These are phyloP conservation scores for Phascolomyces articulosus DNA, from an alignment of 371 early-diverging fungal species.

Conservation along the genomic window DNA sequence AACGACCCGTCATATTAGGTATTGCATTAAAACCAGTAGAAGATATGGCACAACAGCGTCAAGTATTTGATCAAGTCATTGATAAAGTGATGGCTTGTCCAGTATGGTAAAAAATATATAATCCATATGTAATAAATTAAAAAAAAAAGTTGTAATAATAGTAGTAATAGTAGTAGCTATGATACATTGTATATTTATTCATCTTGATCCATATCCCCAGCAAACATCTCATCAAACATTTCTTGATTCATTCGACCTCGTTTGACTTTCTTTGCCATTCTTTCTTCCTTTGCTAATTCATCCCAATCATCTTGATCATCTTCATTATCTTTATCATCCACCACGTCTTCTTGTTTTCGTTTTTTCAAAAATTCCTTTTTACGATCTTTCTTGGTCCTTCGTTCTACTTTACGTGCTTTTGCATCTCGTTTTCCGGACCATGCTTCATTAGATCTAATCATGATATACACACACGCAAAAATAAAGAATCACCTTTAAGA, in stretches of 20 bases:
- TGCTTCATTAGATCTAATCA: conserved; percentile 34
- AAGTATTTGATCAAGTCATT: conserved; percentile 41
- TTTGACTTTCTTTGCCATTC: conserved; percentile 58
- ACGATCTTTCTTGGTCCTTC: conserved; percentile 70
- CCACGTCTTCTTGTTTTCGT: conserved; percentile 48
- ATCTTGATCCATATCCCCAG: conserved; percentile 15
- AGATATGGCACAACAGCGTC: conserved; percentile 28
- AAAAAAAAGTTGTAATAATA: too few relatives aligned
- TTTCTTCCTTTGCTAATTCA: conserved; percentile 39
- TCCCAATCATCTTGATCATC: conserved; percentile 58
- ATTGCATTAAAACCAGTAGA: conserved; percentile 60
- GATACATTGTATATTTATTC: too few relatives aligned
- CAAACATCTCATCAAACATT: conserved; percentile 55
- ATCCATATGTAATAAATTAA: too few relatives aligned
- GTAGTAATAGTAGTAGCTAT: too few relatives aligned
- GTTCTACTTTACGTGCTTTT: conserved; percentile 65
- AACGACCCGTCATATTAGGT: conserved; percentile 63
- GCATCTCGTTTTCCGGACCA: conserved; percentile 79
- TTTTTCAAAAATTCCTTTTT: conserved; percentile 58
- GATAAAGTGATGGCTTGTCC: conserved; percentile 40
- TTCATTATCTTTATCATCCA: conserved; percentile 27
- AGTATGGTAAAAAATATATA: conserved; percentile 31
- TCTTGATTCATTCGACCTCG: conserved; percentile 49
- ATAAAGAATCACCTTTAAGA: too few relatives aligned
- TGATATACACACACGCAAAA: too few relatives aligned